These are phyloP conservation scores for Spergularia azorica DNA, from an alignment of 179 eudicot genomes.

Conservation along the genomic window DNA sequence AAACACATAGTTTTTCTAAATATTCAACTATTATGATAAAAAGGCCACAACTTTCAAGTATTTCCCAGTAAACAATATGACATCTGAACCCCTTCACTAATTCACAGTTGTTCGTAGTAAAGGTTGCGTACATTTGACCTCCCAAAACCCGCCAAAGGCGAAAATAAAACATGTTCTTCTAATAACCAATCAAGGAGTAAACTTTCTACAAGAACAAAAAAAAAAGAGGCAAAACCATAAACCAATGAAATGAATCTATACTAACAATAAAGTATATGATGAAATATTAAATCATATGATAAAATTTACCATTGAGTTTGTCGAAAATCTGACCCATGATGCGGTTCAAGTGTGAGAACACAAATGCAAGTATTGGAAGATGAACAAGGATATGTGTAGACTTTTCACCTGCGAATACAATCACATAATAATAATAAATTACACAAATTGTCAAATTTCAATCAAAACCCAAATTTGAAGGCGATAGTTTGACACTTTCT, in stretches of 20 bases:
- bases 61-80: too few species aligned
- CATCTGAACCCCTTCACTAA: not conserved
- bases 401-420: slow-evolving; percentile 14
- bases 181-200: too few species aligned
- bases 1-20: too few species aligned
- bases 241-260: not conserved
- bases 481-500: slow-evolving; percentile 20
- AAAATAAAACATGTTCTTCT: too few species aligned
- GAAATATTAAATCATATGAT: not conserved
- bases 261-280: not conserved
- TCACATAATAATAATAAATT: too few species aligned
- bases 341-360: not conserved
- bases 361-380: slow-evolving; percentile 5
- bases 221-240: too few species aligned
- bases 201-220: not conserved
- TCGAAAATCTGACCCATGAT: slow-evolving; percentile 43
- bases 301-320: slow-evolving; percentile 38
- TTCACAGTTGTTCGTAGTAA: not conserved
- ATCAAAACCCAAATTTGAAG: slow-evolving; percentile 13
- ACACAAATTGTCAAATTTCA: not conserved
- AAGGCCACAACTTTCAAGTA: too few species aligned
- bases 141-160: too few species aligned
- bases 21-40: too few species aligned
- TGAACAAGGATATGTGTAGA: not conserved
- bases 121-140: not conserved